These are phyloP conservation scores for Colletotrichum higginsianum DNA, from an alignment of 2,329 filamentous ascomycete genomes.

Conservation along the genomic window DNA sequence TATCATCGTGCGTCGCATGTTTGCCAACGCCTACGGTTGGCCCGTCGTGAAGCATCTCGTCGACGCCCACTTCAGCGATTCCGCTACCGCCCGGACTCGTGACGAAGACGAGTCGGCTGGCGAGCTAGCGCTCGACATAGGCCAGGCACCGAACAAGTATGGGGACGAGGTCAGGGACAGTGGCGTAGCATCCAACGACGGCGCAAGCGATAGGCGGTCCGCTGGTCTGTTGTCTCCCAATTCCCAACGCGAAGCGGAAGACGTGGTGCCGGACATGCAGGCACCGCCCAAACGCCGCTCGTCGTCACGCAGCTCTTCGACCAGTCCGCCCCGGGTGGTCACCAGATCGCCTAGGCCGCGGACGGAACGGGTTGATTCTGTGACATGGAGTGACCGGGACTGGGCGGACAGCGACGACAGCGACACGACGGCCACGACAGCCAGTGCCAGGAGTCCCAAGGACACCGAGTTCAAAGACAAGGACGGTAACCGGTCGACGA, in stretches of 20 bases:
- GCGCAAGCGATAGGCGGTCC: constrained; percentile 44
- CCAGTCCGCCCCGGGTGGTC: constrained; percentile 33
- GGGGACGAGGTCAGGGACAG: constrained; percentile 74
- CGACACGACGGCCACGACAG: constrained; percentile 49
- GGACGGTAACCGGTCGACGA: constrained; percentile 41
- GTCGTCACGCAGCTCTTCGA: constrained; percentile 31
- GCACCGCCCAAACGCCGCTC: constrained; percentile 36
- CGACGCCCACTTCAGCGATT: constrained; percentile 92
- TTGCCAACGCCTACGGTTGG: constrained; percentile 98
- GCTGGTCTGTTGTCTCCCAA: constrained; percentile 47
- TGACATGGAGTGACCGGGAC: constrained; percentile 77
- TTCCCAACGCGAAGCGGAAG: constrained; percentile 56
- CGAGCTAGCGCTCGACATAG: constrained; percentile 77
- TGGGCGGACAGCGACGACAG: constrained; percentile 70
- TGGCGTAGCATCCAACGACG: constrained; percentile 47
- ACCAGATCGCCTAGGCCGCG: constrained; percentile 18
- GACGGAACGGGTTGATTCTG: constrained; percentile 61
- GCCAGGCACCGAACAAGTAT: constrained; percentile 70
- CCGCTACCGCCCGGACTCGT: constrained; percentile 73
- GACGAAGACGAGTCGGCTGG: constrained; percentile 77
- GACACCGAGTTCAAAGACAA: constrained; percentile 46
- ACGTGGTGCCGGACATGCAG: constrained; percentile 64
- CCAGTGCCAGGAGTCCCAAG: constrained; percentile 32
- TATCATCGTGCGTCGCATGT: constrained; percentile 95
- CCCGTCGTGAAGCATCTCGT: constrained; percentile 95